Percentiles rank a stretch among this genome's conserved stretches.
Evolutionary conservation across 768 basidiomycete species (phyloP).

Genomic region (Calocera viscosa): DNA sequence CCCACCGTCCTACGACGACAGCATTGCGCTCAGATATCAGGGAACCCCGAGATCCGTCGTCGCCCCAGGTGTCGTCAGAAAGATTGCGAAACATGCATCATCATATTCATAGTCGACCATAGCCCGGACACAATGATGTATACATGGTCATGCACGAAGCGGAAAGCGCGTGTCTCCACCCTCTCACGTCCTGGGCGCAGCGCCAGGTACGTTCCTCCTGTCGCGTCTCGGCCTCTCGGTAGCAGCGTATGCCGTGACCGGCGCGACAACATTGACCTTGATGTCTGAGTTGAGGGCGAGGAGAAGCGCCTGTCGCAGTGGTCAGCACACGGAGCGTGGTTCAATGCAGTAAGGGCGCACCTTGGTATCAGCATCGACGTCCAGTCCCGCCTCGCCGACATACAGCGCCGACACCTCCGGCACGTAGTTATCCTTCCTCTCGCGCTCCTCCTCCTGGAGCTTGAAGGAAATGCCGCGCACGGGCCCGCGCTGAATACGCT

Average conservation of each 20-base stretch:
- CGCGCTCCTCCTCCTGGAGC: conserved; percentile 98
- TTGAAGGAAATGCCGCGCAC: conserved; percentile 99
- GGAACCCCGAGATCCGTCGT: too few relatives aligned
- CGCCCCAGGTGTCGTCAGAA: too few relatives aligned
- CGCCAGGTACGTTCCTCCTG: conserved; percentile 70
- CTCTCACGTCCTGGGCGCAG: conserved; percentile 28
- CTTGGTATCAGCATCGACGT: conserved; percentile 90
- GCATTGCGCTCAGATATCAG: too few relatives aligned
- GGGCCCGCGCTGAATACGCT: conserved; percentile 95
- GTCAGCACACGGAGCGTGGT: not conserved
- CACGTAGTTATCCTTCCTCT: conserved; percentile 98
- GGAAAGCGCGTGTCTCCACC: not conserved
- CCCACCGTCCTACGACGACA: too few relatives aligned
- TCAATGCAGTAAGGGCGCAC: conserved; percentile 35
- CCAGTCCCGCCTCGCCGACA: conserved; percentile 52
- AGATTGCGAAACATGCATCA: conserved; percentile 7
- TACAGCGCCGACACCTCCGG: conserved; percentile 97
- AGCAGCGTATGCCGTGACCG: conserved; percentile 40
- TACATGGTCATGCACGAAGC: not conserved
- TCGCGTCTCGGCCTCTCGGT: conserved; percentile 60
- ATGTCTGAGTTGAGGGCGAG: conserved; percentile 91
- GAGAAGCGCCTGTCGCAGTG: conserved; percentile 57
- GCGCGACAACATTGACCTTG: conserved; percentile 53
- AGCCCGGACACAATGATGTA: not conserved
- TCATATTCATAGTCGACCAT: conserved; percentile 8